These are phyloP conservation scores for Mytilinidion resinicola DNA, from an alignment of 495 filamentous ascomycete species.

Conservation along the genomic window DNA sequence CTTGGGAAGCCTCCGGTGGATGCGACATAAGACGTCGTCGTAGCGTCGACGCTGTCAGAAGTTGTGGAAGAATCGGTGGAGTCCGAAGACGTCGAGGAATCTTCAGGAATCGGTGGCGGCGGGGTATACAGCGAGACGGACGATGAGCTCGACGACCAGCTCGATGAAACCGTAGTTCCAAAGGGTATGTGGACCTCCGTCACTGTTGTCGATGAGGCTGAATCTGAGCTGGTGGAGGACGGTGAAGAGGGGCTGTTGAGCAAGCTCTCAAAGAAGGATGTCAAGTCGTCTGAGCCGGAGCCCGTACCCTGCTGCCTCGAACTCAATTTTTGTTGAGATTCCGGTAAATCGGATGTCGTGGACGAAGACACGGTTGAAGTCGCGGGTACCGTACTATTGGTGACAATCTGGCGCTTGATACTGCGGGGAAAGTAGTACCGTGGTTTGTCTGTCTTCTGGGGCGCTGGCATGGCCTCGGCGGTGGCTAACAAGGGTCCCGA, in stretches of 20 bases:
- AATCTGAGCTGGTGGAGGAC: background rate
- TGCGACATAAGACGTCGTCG: conserved; percentile 1
- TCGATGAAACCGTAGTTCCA: conserved; percentile 1
- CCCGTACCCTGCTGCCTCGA: conserved; percentile 8
- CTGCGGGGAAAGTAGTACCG: conserved; percentile 45
- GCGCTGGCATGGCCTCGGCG: conserved; percentile 39
- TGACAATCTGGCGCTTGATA: conserved; percentile 40
- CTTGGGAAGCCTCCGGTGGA: conserved; percentile 11
- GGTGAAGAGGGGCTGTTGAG: conserved; percentile 2
- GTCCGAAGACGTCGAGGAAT: background rate
- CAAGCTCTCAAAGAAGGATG: background rate
- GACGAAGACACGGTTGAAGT: conserved; percentile 17
- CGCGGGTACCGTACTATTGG: conserved; percentile 28
- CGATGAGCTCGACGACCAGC: background rate
- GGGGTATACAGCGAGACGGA: conserved; percentile 8
- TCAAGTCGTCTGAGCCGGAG: conserved; percentile 7
- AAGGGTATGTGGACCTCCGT: conserved; percentile 3
- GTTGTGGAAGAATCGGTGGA: background rate
- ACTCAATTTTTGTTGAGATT: conserved; percentile 1
- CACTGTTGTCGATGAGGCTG: conserved; percentile 12
- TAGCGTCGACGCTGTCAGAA: background rate
- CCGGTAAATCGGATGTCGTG: conserved; percentile 10
- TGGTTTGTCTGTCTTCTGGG: conserved; percentile 35
- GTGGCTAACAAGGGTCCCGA: conserved; percentile 33
- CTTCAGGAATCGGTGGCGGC: conserved; percentile 11